phyloP scores from a whole-genome alignment of 2,329 filamentous ascomycete species.

The Monosporascus sp. region DNA sequence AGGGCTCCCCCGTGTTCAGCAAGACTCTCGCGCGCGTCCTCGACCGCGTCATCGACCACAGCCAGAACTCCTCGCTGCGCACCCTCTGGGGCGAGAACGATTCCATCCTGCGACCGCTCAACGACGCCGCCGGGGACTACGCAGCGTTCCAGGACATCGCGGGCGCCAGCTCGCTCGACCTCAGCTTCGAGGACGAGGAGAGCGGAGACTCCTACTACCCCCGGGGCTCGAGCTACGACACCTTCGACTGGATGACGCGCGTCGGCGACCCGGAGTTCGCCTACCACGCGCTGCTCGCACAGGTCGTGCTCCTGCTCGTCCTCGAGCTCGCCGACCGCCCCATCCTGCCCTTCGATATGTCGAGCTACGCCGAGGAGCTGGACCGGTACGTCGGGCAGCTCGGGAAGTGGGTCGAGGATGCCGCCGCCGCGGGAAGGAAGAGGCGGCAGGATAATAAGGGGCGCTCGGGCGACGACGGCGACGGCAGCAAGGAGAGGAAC shows the following conservation, averaged over 20 bases:
- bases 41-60: constrained; percentile 68
- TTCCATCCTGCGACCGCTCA: constrained; percentile 34
- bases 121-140: constrained; percentile 72
- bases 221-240: constrained; percentile 78
- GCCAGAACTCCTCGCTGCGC: constrained; percentile 64
- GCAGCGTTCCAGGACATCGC: constrained; percentile 88
- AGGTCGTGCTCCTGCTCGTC: constrained; percentile 76
- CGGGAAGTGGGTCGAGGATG: constrained; percentile 56
- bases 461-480: background rate
- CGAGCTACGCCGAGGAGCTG: constrained; percentile 64
- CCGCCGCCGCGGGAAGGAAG: constrained; percentile 36
- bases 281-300: constrained; percentile 73
- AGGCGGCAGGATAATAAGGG: constrained; percentile 34
- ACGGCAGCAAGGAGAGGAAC: background rate
- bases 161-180: constrained; percentile 80
- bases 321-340: constrained; percentile 79
- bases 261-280: constrained; percentile 77
- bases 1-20: constrained; percentile 75
- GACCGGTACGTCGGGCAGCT: constrained; percentile 62
- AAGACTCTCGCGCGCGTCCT: constrained; percentile 68
- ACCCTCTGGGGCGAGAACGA: constrained; percentile 68
- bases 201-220: constrained; percentile 61
- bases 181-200: constrained; percentile 63
- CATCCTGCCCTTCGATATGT: constrained; percentile 76
- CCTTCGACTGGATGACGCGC: constrained; percentile 75